Conservation (phyloP, 495 filamentous ascomycete species). For the Rhizodiscina lignyota region DNA sequence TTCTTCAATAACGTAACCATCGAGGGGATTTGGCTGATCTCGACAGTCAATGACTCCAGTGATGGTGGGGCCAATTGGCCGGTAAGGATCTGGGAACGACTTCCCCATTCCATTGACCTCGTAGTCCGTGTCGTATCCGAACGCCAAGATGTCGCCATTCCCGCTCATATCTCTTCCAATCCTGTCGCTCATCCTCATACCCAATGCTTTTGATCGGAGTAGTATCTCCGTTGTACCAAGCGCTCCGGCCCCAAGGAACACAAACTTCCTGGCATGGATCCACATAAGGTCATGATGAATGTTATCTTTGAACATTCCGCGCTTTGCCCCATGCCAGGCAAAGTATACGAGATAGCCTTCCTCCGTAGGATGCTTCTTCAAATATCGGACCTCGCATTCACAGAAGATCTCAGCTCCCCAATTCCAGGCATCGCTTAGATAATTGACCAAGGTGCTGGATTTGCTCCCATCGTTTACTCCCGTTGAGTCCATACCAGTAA, state of each 20-base stretch:
- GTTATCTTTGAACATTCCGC: slow-evolving; percentile 37
- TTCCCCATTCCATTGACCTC: slow-evolving; percentile 39
- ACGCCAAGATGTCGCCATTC: slow-evolving; percentile 49
- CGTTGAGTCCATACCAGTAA: slow-evolving; percentile 45
- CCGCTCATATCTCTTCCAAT: slow-evolving; percentile 49
- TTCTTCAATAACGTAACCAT: slow-evolving; percentile 51
- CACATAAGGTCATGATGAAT: slow-evolving; percentile 49
- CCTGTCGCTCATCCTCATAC: slow-evolving; percentile 36
- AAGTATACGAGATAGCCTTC: slow-evolving; percentile 51
- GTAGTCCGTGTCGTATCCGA: slow-evolving; percentile 44
- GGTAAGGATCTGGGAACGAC: slow-evolving; percentile 26
- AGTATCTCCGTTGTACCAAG: slow-evolving; percentile 51
- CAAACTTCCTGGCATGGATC: slow-evolving; percentile 43
- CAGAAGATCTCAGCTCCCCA: slow-evolving; percentile 63
- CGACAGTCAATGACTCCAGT: slow-evolving; percentile 48
- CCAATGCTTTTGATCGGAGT: slow-evolving; percentile 42
- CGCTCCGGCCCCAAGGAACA: slow-evolving; percentile 43
- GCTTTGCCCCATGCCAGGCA: slow-evolving; percentile 45
- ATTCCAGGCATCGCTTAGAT: slow-evolving; percentile 57
- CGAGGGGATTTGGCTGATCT: slow-evolving; percentile 33
- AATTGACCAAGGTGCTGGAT: slow-evolving; percentile 46
- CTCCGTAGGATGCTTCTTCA: slow-evolving; percentile 33
- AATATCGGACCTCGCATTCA: slow-evolving; percentile 49
- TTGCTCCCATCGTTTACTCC: slow-evolving; percentile 56
- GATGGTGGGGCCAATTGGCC: slow-evolving; percentile 46